Evolutionary conservation across 148 eudicot genomes (phyloP), one percentile per base, ranked within the genome.

Genomic region (Camellia japonica): DNA sequence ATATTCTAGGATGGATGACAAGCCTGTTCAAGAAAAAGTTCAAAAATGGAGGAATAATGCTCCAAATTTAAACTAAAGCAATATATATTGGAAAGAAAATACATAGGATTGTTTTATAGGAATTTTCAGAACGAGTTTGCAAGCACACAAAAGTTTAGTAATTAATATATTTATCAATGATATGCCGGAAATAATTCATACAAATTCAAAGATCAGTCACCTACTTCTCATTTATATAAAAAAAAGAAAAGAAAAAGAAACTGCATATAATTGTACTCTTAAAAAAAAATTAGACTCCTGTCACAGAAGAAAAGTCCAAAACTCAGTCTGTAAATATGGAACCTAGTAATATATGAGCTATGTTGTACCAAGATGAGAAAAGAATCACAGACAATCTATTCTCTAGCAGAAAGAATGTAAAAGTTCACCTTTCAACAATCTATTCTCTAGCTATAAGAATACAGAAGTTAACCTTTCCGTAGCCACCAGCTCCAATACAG

Each of bases 401-500:
- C 52, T 49, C 52, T 7, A 7, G 52, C 5, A 49, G 1, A 30
- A 30, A 30, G 38, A 30, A 30, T 30, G 38, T 30, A 30, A 30
- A 30, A 30, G 38, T 30, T 30, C 38, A 30, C 5, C 2, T 4
- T 41, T 43, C 4, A 46, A 47, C n/a, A 18, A 46, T n/a, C 1
- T 71, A n/a, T n/a, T 7, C 15, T 19, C 49, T n/a, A 20, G 16
- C 6, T 15, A 16, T 14, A 43, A 20, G 75, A 78, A 44, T 11
- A 46, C 41, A 15, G 2, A 13, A 75, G 13, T 79, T 64, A 42
- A 94, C 98, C 94, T 90, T 94, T 71, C 98, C 98, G 79, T 91
- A 94, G 59, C 98, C 98, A 54, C 98, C 98, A 47, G 90, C 74
- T 68, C 98, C 98, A 73, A 94, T 85, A 71, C 73, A 75, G 82